Conservation (phyloP, 495 filamentous ascomycete genomes). For the Aspergillus sclerotiicarbonarius region DNA sequence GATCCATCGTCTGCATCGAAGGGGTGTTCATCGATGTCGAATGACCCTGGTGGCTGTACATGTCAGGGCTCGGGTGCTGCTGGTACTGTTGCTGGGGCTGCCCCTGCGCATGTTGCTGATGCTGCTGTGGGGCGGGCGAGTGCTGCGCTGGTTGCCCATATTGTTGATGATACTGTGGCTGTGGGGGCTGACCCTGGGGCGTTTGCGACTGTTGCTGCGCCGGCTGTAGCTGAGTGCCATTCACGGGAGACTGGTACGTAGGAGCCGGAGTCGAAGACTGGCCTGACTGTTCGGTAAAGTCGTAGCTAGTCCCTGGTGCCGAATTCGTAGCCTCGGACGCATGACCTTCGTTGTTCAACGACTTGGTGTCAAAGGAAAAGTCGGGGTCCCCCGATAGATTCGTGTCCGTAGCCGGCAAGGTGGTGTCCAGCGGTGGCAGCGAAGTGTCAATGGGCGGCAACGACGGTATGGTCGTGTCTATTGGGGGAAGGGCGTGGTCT, state of each 20-base stretch:
- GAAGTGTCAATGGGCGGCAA: conserved; percentile 28
- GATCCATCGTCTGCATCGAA: conserved; percentile 22
- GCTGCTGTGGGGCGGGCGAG: conserved; percentile 7
- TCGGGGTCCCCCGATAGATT: conserved; percentile 28
- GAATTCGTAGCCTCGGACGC: conserved; percentile 10
- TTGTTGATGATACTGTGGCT: conserved; percentile 17
- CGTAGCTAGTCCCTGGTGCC: conserved; percentile 20
- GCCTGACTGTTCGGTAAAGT: conserved; percentile 17
- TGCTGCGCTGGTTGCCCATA: conserved; percentile 16
- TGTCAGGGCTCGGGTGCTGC: conserved; percentile 33
- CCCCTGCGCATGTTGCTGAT: conserved; percentile 26
- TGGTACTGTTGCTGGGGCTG: conserved; percentile 31
- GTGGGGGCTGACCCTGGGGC: conserved; percentile 4
- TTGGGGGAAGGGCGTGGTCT: conserved; percentile 33
- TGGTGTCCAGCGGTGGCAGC: conserved; percentile 36
- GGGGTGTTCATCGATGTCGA: conserved; percentile 27
- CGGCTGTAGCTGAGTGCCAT: conserved; percentile 31
- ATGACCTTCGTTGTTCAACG: conserved; percentile 36
- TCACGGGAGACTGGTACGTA: conserved; percentile 27
- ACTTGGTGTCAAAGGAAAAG: conserved; percentile 59
- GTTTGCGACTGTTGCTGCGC: conserved; percentile 7
- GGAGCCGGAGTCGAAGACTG: conserved; percentile 12
- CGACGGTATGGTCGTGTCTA: conserved; percentile 29
- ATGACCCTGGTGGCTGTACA: conserved; percentile 33
- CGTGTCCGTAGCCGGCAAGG: conserved; percentile 30